Evolutionary conservation across 176 grass and related monocot species (phyloP).

Genomic region (Avena insularis): DNA sequence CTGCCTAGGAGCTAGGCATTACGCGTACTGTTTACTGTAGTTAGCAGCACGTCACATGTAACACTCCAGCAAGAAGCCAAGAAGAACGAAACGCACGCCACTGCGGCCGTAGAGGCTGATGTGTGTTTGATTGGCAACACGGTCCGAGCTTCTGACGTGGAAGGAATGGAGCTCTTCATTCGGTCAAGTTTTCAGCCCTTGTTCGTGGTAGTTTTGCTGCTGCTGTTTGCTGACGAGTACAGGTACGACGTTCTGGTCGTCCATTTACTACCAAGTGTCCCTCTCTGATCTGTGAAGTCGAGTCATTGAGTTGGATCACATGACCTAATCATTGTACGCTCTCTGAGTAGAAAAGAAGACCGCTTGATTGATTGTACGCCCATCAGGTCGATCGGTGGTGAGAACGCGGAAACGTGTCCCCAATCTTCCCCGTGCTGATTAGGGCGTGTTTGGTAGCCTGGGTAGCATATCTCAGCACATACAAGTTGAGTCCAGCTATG

Average conservation of each 20-base stretch:
- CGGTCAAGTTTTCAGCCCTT: neutral
- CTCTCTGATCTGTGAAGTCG: neutral
- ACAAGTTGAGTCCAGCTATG: too few relatives aligned
- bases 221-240: neutral
- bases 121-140: neutral
- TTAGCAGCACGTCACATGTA: conserved; percentile 18
- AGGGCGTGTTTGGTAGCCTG: too few relatives aligned
- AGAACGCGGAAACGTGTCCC: neutral
- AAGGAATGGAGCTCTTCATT: neutral
- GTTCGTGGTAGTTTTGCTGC: neutral
- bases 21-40: neutral
- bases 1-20: neutral
- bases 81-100: neutral
- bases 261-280: neutral
- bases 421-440: too few relatives aligned
- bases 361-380: neutral
- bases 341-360: neutral
- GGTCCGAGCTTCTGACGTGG: neutral
- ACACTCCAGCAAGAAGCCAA: neutral
- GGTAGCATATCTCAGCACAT: too few relatives aligned
- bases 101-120: neutral
- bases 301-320: neutral
- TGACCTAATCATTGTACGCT: conserved; percentile 1
- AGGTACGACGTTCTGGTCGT: neutral
- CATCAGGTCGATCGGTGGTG: neutral